Evolutionary conservation across 2,329 filamentous ascomycete species (phyloP).

Genomic region (Alternaria incomplexa): DNA sequence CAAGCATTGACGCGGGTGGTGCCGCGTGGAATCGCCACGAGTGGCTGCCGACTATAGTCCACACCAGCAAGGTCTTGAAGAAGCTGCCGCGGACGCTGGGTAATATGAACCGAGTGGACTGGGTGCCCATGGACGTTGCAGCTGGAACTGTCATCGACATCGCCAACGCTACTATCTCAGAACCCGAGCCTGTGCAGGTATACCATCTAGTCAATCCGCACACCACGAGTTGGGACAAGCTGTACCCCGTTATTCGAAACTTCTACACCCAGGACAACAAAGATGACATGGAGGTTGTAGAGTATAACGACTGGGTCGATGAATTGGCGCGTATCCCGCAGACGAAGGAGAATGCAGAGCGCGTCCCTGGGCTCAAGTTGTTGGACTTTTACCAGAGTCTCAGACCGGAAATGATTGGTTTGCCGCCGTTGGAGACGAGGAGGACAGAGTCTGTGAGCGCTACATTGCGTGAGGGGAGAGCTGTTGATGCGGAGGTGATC

Average conservation of each 20-base stretch:
- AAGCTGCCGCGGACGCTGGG: slow-evolving; percentile 24
- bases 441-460: neutral
- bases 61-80: slow-evolving; percentile 26
- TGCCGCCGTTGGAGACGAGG: neutral
- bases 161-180: neutral
- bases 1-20: slow-evolving; percentile 13
- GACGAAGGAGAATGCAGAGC: slow-evolving; percentile 5
- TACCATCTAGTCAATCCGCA: slow-evolving; percentile 6
- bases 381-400: slow-evolving; percentile 1
- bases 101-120: slow-evolving; percentile 27
- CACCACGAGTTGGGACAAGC: neutral
- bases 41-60: slow-evolving; percentile 36
- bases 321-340: neutral
- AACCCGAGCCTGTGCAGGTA: neutral
- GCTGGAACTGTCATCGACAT: slow-evolving; percentile 2
- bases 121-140: slow-evolving; percentile 29
- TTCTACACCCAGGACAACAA: neutral
- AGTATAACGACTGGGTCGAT: neutral
- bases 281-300: neutral
- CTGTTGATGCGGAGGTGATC: neutral
- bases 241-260: neutral
- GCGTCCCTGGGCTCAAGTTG: slow-evolving; percentile 1
- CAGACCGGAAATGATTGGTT: neutral
- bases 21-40: slow-evolving; percentile 35
- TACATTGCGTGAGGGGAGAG: neutral